Conservation (phyloP, 495 filamentous ascomycete species). For the Poronia punctata region DNA sequence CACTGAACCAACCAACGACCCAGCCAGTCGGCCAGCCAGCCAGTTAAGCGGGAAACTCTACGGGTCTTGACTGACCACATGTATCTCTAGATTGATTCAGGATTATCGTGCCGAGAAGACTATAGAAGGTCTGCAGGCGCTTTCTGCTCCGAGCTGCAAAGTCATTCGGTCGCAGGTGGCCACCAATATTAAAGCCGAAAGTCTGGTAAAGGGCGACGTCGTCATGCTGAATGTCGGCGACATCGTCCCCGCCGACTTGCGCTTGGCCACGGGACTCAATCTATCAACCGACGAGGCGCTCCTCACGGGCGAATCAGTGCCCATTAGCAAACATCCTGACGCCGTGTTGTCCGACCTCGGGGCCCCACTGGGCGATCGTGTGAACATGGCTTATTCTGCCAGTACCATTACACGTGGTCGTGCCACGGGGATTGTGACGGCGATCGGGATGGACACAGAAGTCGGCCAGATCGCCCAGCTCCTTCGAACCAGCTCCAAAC, state of each 20-base stretch:
- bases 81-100: constrained; percentile 52
- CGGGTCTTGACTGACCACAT: too few relatives aligned
- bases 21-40: too few relatives aligned
- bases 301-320: constrained; percentile 71
- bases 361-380: constrained; percentile 59
- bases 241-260: constrained; percentile 63
- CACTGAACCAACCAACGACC: too few relatives aligned
- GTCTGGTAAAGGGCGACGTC: constrained; percentile 63
- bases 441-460: constrained; percentile 65
- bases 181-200: constrained; percentile 51
- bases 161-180: constrained; percentile 53
- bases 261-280: constrained; percentile 61
- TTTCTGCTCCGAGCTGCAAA: constrained; percentile 62
- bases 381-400: constrained; percentile 66
- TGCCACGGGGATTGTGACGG: constrained; percentile 60
- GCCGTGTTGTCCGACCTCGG: constrained; percentile 31
- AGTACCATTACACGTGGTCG: constrained; percentile 67
- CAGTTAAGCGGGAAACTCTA: too few relatives aligned
- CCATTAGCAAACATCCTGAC: constrained; percentile 51
- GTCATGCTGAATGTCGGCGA: constrained; percentile 63
- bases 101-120: constrained; percentile 69
- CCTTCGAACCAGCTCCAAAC: constrained; percentile 41
- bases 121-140: constrained; percentile 59
- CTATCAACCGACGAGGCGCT: constrained; percentile 69
- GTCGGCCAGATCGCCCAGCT: constrained; percentile 64